Evolutionary conservation across 169 alveolate species (phyloP), one percentile per base, ranked within the genome.

Genomic region (Cryptosporidium tyzzeri): DNA sequence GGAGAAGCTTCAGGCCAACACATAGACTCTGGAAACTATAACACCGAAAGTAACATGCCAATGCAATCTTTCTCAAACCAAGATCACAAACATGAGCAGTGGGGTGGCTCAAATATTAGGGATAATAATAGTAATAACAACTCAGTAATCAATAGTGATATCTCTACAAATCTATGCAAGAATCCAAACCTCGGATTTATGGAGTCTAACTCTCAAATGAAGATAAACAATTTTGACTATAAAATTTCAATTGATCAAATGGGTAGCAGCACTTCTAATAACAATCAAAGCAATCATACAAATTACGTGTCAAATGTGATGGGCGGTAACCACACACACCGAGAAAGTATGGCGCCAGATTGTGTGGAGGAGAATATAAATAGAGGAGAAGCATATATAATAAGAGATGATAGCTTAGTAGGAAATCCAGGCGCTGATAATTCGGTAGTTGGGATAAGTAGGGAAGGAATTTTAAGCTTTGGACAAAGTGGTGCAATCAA

Each of bases 341-440:
- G 0, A 14, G 73, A 26, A 6, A 16, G 2, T 29, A 1, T 55
- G 14, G 23, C 37, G 23, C 35, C 67, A 1, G 71, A 45, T 6
- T 37, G 71, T 3, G 44, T 33, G 10, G 67, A 71, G 23, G 85
- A 71, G 0, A 71, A 45, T 10, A 45, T 45, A 2, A 62, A 31
- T n/a, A 65, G 71, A 33, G 85, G 53, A 45, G 85, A 41, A 50
- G 67, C 69, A 16, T 37, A 41, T 48, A 26, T 33, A 62, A n/a
- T 55, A 21, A 48, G 41, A 62, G 67, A 41, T 5, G 85, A 71
- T 33, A 45, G 86, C 8, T 16, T 58, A 12, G 70, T 7, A 14
- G 86, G 58, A 23, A 51, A 14, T 37, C 41, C 39, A 6, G 33
- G 4, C 3, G 53, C 21, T 48, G 85, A 21, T 2, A 29, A 16